Evolutionary conservation across 257 asterid species (phyloP).

Genomic region (Solanum bulbocastanum): DNA sequence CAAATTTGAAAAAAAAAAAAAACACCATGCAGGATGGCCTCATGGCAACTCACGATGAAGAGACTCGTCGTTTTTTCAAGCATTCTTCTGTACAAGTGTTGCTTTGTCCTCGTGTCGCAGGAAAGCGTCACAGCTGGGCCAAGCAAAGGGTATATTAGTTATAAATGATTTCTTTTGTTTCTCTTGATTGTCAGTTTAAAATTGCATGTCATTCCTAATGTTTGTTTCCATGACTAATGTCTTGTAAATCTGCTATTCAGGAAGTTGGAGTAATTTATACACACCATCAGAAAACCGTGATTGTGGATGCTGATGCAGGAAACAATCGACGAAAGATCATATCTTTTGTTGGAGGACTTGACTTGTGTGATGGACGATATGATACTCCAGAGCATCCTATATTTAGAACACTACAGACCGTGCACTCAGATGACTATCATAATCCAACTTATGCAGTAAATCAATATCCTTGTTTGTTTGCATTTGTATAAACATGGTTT

Average conservation of each 20-base stretch:
- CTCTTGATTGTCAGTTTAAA: neutral
- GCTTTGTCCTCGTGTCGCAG: slow-evolving; percentile 93
- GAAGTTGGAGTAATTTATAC: slow-evolving; percentile 93
- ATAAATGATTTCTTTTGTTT: neutral
- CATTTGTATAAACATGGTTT: neutral
- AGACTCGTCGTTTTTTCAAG: slow-evolving; percentile 84
- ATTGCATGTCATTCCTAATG: neutral
- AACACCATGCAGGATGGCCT: slow-evolving; percentile 64
- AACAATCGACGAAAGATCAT: slow-evolving; percentile 57
- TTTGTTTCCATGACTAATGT: neutral
- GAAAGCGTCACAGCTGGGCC: slow-evolving; percentile 95
- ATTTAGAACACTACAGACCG: slow-evolving; percentile 59
- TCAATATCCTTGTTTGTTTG: neutral
- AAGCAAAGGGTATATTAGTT: slow-evolving; percentile 56
- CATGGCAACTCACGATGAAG: slow-evolving; percentile 98
- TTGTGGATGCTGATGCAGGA: slow-evolving; percentile 96
- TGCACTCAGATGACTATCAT: slow-evolving; percentile 83
- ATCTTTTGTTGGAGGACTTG: slow-evolving; percentile 91
- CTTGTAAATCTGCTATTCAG: slow-evolving; percentile 23
- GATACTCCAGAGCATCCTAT: slow-evolving; percentile 79
- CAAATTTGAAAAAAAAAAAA: neutral
- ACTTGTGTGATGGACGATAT: slow-evolving; percentile 88
- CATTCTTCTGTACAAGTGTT: slow-evolving; percentile 93
- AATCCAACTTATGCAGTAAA: slow-evolving; percentile 83
- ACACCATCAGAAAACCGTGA: slow-evolving; percentile 97